Evolutionary conservation across 768 basidiomycete genomes (phyloP), one percentile per base, ranked within the genome.

Genomic region (Crucibulum laeve): DNA sequence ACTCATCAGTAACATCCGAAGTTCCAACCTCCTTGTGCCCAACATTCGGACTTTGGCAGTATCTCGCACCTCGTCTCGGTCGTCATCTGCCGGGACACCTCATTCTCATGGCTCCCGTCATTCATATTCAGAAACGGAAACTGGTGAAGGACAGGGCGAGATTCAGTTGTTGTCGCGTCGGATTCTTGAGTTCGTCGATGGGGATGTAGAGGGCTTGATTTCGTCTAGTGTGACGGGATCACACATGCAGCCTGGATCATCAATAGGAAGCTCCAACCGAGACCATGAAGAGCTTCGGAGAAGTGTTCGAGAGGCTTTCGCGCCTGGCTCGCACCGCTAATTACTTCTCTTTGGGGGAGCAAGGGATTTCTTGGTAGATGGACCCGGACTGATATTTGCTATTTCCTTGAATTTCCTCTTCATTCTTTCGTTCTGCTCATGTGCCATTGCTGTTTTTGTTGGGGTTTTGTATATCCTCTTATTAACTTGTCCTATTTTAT

Each of bases 81-180:
- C 80, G 0, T 88, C 84, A 5, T 90, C 86, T 10, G 67, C 79
- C n/a, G 84, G 80, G 38, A 89, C 84, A 24, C 87, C 84, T 4
- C 79, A 69, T 36, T 83, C 86, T 43, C 79, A 86, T 55, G 77
- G 76, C 54, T 82, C 86, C 15, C 74, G 73, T 45, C 82, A 83
- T 44, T 89, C 87, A 28, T 84, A 87, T 53, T 84, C 85, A 46
- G 90, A 86, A 33, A 90, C 88, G 13, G 87, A 90, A 32, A 80
- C 83, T 2, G 89, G 83, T 2, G 90, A 93, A 45, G 93, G 93
- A 5, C 87, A 89, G 51, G 84, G 87, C 26, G 95, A 97, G 68
- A 97, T 98, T 50, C 84, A 90, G 49, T 69, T 85, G 21, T 77
- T 98, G 34, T 84, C 87, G 5, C 73, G 85, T 35, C 79, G 91